These are phyloP conservation scores for Dichomitus squalens DNA, from an alignment of 1,284 basidiomycete genomes.

Conservation along the genomic window DNA sequence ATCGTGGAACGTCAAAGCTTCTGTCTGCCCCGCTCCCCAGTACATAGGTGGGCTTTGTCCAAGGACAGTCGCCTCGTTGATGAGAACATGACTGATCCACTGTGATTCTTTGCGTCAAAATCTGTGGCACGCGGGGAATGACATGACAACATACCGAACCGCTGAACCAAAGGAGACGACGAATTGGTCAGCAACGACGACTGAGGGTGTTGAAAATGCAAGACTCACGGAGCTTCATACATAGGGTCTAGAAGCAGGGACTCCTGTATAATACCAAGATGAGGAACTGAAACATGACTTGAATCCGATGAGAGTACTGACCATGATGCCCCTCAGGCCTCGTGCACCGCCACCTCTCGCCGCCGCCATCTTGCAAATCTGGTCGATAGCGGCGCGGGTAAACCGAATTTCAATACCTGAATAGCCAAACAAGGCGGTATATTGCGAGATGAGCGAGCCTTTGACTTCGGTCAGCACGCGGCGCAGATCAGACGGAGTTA, in stretches of 20 bases:
- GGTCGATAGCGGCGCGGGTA: conserved; percentile 72
- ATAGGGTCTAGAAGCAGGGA: conserved; percentile 80
- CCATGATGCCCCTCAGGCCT: conserved; percentile 88
- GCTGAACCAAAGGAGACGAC: conserved; percentile 1
- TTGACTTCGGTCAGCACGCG: conserved; percentile 90
- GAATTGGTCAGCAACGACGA: conserved; percentile 8
- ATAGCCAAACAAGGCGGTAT: conserved; percentile 79
- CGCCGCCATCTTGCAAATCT: conserved; percentile 78
- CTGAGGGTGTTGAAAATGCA: background rate
- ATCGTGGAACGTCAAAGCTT: conserved; percentile 53
- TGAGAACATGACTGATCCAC: conserved; percentile 64
- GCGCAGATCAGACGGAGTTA: conserved; percentile 78
- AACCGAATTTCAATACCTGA: conserved; percentile 83
- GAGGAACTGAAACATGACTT: background rate
- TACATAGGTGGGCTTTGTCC: conserved; percentile 56
- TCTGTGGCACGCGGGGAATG: background rate
- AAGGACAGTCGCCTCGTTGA: conserved; percentile 55
- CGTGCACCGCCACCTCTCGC: conserved; percentile 88
- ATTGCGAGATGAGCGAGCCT: conserved; percentile 90
- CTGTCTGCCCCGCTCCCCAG: conserved; percentile 53
- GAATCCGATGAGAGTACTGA: conserved; percentile 38
- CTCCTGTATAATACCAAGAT: conserved; percentile 51
- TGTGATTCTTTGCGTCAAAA: conserved; percentile 27
- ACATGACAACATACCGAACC: conserved; percentile 10
- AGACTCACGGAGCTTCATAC: conserved; percentile 88